These are phyloP conservation scores for Hyphopichia fennica DNA, from an alignment of 1,139 yeast genomes.

Conservation along the genomic window DNA sequence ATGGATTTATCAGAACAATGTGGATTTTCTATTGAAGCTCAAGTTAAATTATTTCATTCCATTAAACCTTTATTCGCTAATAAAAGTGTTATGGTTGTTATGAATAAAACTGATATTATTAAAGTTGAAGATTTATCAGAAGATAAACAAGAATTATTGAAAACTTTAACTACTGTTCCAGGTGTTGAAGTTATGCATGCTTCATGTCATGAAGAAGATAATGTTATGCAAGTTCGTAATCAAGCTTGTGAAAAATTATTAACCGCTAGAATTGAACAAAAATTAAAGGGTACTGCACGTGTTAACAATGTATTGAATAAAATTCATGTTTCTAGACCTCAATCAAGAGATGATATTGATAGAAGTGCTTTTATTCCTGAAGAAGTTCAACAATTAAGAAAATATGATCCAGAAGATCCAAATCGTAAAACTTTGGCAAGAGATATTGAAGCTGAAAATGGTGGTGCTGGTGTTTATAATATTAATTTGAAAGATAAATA, in stretches of 20 bases:
- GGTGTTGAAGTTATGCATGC: conserved; percentile 92
- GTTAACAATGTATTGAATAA: conserved; percentile 87
- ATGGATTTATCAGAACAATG: conserved; percentile 99
- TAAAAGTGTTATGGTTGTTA: conserved; percentile 92
- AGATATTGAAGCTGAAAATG: conserved; percentile 90
- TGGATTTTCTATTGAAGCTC: conserved; percentile 96
- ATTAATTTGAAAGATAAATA: conserved; percentile 90
- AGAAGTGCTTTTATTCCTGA: conserved; percentile 86
- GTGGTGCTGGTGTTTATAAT: conserved; percentile 98
- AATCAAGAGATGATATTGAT: conserved; percentile 79
- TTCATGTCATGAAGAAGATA: conserved; percentile 93
- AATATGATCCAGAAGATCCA: conserved; percentile 80
- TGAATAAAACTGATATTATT: conserved; percentile 92
- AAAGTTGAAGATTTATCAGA: conserved; percentile 78
- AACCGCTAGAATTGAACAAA: conserved; percentile 95
- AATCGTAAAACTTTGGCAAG: conserved; percentile 78
- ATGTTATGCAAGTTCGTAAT: conserved; percentile 94
- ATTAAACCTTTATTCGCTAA: conserved; percentile 96
- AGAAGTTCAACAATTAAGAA: conserved; percentile 54
- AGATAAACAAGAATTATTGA: conserved; percentile 71
- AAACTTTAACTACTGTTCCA: conserved; percentile 59
- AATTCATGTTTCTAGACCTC: conserved; percentile 92
- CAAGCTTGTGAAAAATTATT: conserved; percentile 95
- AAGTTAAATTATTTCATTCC: conserved; percentile 93
- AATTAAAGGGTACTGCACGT: conserved; percentile 90